Base-by-base conservation (phyloP, 2,329 filamentous ascomycete species). In the Bertia moriformis region DNA sequence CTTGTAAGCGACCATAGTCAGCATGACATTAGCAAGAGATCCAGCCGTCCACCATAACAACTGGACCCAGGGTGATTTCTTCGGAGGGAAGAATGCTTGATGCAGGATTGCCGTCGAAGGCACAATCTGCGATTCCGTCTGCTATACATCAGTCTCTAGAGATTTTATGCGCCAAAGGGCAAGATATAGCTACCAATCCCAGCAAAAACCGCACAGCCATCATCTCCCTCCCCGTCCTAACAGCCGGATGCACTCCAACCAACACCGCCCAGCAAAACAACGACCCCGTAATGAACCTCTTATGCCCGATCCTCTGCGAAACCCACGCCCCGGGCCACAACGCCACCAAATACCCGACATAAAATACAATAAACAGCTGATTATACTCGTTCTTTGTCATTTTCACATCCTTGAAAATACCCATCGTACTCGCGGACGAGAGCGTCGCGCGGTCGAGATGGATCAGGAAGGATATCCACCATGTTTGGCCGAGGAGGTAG, bases 1-100 rank as follows among this genome's bases (percentile, higher is more conserved):
- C 38, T 48, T 51, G 40, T 50, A 51, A 2, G 50, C 45, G 14
- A 51, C 48, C 49, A 51, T 51, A 15, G 49, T 52, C n/a, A 52
- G 41, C 10, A 51, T 42, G 5, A 52, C 49, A 18, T 52, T 51
- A 22, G 49, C 50, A 14, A 52, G 42, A 18, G 47, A 48, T 18
- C 49, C 49, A 13, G 48, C 48, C 4, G 47, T 47, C 49, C 49
- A 52, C 49, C 49, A 52, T 13, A 52, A 40, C 2, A 52, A 44
- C 38, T 52, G 49, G 2, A 52, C 48, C 49, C 49, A 52, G 7
- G 49, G 49, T 14, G 48, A 50, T 33, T 49, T 48, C 40, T 46
- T 48, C 4, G 49, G 49, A 14, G 49, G 45, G 27, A 52, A 52
- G 32, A 52, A 49, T 12, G 48, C 46, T 39, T 51, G 50, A 30